Conservation (phyloP, 768 basidiomycete genomes). For the Auricularia sp. region DNA sequence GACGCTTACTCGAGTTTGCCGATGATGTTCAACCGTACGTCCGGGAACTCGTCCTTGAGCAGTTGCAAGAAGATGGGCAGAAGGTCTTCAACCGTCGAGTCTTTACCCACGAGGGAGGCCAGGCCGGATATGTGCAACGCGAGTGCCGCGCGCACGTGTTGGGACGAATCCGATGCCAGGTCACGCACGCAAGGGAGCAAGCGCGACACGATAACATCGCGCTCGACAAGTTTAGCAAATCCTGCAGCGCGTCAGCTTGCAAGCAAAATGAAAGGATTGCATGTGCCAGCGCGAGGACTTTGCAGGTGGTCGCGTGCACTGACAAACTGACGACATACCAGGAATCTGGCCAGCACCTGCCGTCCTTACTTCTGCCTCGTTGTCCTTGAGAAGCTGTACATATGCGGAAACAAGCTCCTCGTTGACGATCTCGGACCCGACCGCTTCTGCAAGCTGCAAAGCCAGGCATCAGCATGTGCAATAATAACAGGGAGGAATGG, state of each 20-base stretch:
- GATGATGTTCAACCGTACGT: conserved; percentile 95
- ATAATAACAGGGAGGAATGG: too few relatives aligned
- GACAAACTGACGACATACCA: conserved; percentile 39
- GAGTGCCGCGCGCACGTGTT: conserved; percentile 94
- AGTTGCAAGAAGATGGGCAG: conserved; percentile 92
- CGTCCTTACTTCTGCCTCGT: conserved; percentile 96
- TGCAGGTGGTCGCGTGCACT: not conserved
- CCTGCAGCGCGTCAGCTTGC: conserved; percentile 36
- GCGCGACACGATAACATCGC: conserved; percentile 85
- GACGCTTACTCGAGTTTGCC: conserved; percentile 94
- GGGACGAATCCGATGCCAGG: conserved; percentile 84
- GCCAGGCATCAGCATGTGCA: conserved; percentile 5
- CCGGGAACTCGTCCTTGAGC: conserved; percentile 97
- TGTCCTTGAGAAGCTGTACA: conserved; percentile 91
- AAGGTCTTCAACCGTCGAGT: conserved; percentile 92
- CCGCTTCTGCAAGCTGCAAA: conserved; percentile 74
- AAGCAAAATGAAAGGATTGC: not conserved
- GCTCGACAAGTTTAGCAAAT: conserved; percentile 87
- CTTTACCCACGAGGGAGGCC: conserved; percentile 86
- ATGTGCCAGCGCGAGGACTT: too few relatives aligned
- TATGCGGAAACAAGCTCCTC: conserved; percentile 92
- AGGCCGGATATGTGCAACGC: conserved; percentile 95
- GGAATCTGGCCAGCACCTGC: conserved; percentile 95
- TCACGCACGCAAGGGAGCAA: conserved; percentile 94
- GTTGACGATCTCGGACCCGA: conserved; percentile 80